phyloP scores from a whole-genome alignment of 495 filamentous ascomycete species.

The Neurospora sp. region DNA sequence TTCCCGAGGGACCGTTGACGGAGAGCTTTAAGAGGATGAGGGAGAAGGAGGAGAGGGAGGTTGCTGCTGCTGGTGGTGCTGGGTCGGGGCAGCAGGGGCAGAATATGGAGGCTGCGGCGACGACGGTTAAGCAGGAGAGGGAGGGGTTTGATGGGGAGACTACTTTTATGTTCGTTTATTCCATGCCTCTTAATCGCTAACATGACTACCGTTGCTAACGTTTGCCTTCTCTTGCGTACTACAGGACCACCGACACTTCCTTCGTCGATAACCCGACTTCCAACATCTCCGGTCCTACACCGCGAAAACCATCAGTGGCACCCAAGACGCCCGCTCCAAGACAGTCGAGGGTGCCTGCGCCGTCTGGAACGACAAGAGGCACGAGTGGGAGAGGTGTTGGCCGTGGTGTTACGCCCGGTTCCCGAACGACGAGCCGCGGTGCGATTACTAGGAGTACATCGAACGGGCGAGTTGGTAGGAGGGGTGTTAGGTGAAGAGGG shows the following conservation, averaged over 20 bases:
- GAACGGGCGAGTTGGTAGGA: slow-evolving; percentile 21
- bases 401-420: slow-evolving; percentile 32
- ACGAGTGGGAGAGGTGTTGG: slow-evolving; percentile 22
- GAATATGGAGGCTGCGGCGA: slow-evolving; percentile 17
- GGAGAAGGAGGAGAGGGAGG: slow-evolving; percentile 35
- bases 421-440: slow-evolving; percentile 22
- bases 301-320: background rate
- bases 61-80: background rate
- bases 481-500: slow-evolving; percentile 23
- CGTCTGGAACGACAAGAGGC: slow-evolving; percentile 25
- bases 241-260: slow-evolving; percentile 85
- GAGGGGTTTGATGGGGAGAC: slow-evolving; percentile 48
- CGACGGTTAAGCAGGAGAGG: background rate
- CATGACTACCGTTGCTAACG: background rate
- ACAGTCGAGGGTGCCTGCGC: slow-evolving; percentile 31
- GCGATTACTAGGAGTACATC: background rate
- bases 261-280: slow-evolving; percentile 81
- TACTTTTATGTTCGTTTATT: slow-evolving; percentile 68
- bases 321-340: slow-evolving; percentile 51
- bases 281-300: slow-evolving; percentile 43
- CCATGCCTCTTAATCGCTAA: background rate
- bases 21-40: slow-evolving; percentile 62
- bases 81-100: slow-evolving; percentile 4
- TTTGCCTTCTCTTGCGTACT: slow-evolving; percentile 15
- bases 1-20: slow-evolving; percentile 62